Conservation (phyloP, 23 red algal species). For the Gracilariopsis chorda region DNA sequence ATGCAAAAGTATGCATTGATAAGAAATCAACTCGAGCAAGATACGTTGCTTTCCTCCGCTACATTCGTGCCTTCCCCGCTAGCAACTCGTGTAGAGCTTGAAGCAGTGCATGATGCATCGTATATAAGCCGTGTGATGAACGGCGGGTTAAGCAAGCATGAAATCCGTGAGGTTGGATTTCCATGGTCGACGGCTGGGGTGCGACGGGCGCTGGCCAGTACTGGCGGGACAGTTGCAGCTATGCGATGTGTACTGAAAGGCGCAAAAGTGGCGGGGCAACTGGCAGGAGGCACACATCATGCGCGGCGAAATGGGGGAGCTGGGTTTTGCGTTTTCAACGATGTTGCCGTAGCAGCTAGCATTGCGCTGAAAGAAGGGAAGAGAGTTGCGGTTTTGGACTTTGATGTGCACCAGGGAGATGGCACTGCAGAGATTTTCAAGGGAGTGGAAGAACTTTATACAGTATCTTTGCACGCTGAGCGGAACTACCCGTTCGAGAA, state of each 20-base stretch:
- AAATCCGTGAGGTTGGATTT: slow-evolving; percentile 50
- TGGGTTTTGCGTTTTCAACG: slow-evolving; percentile 52
- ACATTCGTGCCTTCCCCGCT: slow-evolving; percentile 40
- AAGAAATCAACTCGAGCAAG: slow-evolving; percentile 15
- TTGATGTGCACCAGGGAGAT: slow-evolving; percentile 59
- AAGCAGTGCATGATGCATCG: neutral
- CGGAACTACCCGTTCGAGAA: slow-evolving; percentile 66
- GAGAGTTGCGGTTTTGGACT: slow-evolving; percentile 10
- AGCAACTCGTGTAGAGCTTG: slow-evolving; percentile 43
- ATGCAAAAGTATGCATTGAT: slow-evolving; percentile 63
- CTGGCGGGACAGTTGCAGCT: slow-evolving; percentile 68
- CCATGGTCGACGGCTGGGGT: slow-evolving; percentile 50
- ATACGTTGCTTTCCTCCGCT: neutral
- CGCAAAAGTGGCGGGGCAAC: slow-evolving; percentile 32
- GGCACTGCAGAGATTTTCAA: slow-evolving; percentile 34
- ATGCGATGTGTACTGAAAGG: slow-evolving; percentile 33
- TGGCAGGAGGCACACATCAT: slow-evolving; percentile 80
- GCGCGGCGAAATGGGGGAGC: slow-evolving; percentile 31
- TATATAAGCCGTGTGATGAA: slow-evolving; percentile 33
- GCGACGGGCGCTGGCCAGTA: slow-evolving; percentile 48
- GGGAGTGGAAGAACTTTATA: neutral
- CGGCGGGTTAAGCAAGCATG: slow-evolving; percentile 12
- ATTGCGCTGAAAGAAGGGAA: neutral
- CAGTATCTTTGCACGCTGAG: slow-evolving; percentile 56
- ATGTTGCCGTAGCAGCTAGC: slow-evolving; percentile 6